Conservation (phyloP, 2,329 filamentous ascomycete species). For the Curvularia spicifera region DNA sequence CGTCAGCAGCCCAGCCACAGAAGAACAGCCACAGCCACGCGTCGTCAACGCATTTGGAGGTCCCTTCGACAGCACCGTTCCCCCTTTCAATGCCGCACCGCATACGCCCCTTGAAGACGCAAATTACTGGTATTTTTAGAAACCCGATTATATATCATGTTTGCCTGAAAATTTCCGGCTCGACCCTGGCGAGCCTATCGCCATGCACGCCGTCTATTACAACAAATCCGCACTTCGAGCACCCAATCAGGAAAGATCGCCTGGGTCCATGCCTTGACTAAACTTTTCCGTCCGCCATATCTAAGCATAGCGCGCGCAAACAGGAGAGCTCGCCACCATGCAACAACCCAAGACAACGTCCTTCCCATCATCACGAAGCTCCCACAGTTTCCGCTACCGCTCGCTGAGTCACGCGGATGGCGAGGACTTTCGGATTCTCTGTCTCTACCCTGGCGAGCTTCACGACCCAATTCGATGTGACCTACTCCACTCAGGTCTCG, state of each 20-base stretch:
- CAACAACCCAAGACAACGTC: constrained; percentile 4
- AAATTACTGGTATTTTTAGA: constrained; percentile 15
- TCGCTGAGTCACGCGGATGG: constrained; percentile 12
- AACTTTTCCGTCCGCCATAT: constrained; percentile 17
- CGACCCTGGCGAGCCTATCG: constrained; percentile 6
- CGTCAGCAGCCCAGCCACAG: constrained; percentile 18
- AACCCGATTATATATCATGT: constrained; percentile 1
- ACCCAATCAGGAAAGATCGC: constrained; percentile 18
- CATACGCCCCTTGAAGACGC: background rate
- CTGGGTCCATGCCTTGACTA: constrained; percentile 11
- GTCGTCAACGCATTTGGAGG: constrained; percentile 6
- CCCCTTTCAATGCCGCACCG: background rate
- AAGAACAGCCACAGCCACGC: constrained; percentile 17
- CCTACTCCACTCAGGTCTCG: constrained; percentile 14
- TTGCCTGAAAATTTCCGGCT: background rate
- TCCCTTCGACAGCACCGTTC: constrained; percentile 3
- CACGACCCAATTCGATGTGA: constrained; percentile 18
- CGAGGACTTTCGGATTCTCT: constrained; percentile 15
- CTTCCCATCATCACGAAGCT: constrained; percentile 1
- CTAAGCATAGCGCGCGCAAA: constrained; percentile 14
- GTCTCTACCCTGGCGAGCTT: constrained; percentile 14
- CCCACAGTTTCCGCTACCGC: constrained; percentile 12
- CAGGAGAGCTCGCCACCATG: constrained; percentile 15
- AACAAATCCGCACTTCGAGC: constrained; percentile 8
- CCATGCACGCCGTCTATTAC: constrained; percentile 9